Base-by-base conservation (phyloP, 2,329 filamentous ascomycete species). In the Sclerotinia minor region DNA sequence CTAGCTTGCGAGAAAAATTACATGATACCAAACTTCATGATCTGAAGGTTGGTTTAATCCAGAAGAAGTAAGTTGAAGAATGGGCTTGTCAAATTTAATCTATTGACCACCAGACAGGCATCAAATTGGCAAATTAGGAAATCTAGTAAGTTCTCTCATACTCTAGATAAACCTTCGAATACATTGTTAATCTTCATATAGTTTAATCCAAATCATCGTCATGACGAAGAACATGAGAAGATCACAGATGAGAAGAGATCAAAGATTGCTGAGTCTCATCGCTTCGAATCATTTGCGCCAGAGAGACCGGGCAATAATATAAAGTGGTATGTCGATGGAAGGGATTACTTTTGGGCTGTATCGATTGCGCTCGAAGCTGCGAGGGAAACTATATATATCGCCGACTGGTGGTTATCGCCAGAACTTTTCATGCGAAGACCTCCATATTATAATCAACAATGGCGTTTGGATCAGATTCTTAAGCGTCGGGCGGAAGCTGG, bases 251-350 rank as follows among this genome's bases (percentile, higher is more conserved):
- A 85, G 17, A 97, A 97, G 81, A 87, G 95, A 68, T 85, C 84
- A 26, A 84, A 81, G 21, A 89, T 95, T 61, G 84, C 85, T 72
- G 86, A 94, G 68, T 84, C 86, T 19, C 89, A 98, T 77, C 89
- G 94, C 53, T 98, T 93, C 81, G 78, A 90, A n/a, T 96, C 92
- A 5, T 99, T 91, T 79, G 96, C 96, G 49, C 94, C 94, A 0
- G 89, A 94, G 77, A 88, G 89, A 54, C 88, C 94, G 15, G 90
- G 89, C 38, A 97, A 98, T 78, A 83, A 91, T 68, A 84, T 95
- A 77, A 98, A 98, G 81, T 99, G 94, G 94, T 98, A 97, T 79
- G 92, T 98, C 15, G 95, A 98, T 77, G 95, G 93, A 3, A 85
- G 93, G 70, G 91, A 98, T 80, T 99, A 99, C 79, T 96, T 95